phyloP scores from a whole-genome alignment of 495 filamentous ascomycete genomes.

The Evansstolkia leycettana region DNA sequence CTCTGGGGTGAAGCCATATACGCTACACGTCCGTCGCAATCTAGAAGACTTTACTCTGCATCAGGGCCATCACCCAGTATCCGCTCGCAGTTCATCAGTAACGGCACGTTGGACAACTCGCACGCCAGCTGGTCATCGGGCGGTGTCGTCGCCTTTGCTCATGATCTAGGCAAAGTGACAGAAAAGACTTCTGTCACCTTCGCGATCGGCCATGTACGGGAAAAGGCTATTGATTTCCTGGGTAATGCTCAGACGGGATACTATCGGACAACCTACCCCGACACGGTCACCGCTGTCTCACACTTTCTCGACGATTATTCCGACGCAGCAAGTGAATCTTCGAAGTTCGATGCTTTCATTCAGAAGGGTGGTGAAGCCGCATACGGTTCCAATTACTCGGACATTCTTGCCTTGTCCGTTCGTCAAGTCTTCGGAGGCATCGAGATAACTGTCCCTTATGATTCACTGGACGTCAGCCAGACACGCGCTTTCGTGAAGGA shows the following conservation, averaged over 20 bases:
- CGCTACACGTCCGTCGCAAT: constrained; percentile 15
- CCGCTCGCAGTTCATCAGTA: constrained; percentile 16
- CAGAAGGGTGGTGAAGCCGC: constrained; percentile 8
- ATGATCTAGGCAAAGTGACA: constrained; percentile 21
- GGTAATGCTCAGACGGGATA: constrained; percentile 25
- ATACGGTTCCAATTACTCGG: constrained; percentile 27
- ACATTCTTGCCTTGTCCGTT: constrained; percentile 28
- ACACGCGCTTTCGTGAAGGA: constrained; percentile 34
- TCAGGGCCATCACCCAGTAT: constrained; percentile 14
- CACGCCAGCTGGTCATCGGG: constrained; percentile 14
- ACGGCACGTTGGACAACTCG: constrained; percentile 14
- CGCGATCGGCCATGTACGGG: constrained; percentile 27
- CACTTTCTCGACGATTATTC: constrained; percentile 30
- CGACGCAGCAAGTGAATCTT: constrained; percentile 18
- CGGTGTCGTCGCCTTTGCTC: constrained; percentile 22
- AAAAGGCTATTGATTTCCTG: constrained; percentile 28
- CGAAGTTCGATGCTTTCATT: constrained; percentile 16
- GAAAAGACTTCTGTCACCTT: constrained; percentile 22
- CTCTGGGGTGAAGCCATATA: constrained; percentile 31
- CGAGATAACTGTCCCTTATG: constrained; percentile 26
- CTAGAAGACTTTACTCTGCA: constrained; percentile 11
- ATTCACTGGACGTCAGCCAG: constrained; percentile 25
- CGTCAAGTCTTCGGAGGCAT: constrained; percentile 31
- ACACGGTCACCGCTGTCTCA: constrained; percentile 14
- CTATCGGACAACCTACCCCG: constrained; percentile 18